phyloP scores from a whole-genome alignment of 1,284 basidiomycete genomes.

The Cryptococcus jaspeensis region DNA sequence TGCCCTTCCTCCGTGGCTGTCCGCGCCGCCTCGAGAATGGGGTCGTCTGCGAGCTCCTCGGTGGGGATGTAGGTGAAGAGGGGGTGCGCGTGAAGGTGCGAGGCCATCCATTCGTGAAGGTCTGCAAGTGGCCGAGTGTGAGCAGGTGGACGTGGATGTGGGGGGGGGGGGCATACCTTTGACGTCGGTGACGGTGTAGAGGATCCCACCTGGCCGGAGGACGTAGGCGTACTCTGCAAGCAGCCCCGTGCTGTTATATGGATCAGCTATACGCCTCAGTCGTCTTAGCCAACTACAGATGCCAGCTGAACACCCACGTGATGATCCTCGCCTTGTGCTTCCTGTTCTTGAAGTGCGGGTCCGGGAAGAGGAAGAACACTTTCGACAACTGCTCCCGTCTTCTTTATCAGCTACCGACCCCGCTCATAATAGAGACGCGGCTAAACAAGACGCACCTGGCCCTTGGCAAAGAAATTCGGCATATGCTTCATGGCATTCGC shows the following conservation, averaged over 20 bases:
- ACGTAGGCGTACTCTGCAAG: conserved; percentile 91
- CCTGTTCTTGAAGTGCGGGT: conserved; percentile 96
- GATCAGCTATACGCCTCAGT: background rate
- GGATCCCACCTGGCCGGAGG: conserved; percentile 82
- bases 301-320: conserved; percentile 56
- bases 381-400: conserved; percentile 61
- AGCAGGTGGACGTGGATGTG: background rate
- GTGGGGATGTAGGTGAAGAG: conserved; percentile 80
- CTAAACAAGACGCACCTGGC: conserved; percentile 58
- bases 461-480: conserved; percentile 91
- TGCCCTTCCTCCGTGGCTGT: conserved; percentile 91
- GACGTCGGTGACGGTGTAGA: conserved; percentile 99
- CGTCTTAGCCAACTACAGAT: background rate
- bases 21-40: conserved; percentile 75
- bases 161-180: conserved; percentile 48
- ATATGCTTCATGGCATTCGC: conserved; percentile 99
- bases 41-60: conserved; percentile 62
- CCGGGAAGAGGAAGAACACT: conserved; percentile 97
- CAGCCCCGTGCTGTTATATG: conserved; percentile 63
- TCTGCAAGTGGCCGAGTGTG: conserved; percentile 52
- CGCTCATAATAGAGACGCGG: background rate
- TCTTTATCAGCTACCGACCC: background rate
- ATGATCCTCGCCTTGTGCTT: conserved; percentile 98
- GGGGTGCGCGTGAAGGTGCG: conserved; percentile 80
- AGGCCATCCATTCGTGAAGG: conserved; percentile 92